These are phyloP conservation scores for Aspergillus asperescens DNA, from an alignment of 495 filamentous ascomycete species.

Conservation along the genomic window DNA sequence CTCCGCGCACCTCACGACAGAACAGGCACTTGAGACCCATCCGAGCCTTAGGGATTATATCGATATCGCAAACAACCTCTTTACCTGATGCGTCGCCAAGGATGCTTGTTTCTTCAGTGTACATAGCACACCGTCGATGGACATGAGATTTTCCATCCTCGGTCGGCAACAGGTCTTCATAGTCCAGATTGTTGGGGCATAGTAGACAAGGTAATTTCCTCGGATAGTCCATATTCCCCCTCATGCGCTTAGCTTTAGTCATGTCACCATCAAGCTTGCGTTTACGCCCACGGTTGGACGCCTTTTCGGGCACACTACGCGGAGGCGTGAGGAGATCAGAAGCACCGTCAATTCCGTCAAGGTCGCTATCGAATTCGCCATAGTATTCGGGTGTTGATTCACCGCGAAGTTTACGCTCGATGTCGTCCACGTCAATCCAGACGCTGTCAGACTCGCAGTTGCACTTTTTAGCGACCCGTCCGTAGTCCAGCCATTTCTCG, in stretches of 20 bases:
- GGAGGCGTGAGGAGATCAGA: constrained; percentile 75
- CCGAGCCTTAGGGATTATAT: constrained; percentile 77
- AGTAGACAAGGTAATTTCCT: constrained; percentile 83
- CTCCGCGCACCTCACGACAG: constrained; percentile 87
- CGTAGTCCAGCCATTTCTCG: constrained; percentile 89
- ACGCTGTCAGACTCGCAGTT: constrained; percentile 94
- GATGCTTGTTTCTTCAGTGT: constrained; percentile 89
- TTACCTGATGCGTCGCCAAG: constrained; percentile 58
- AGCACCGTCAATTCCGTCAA: constrained; percentile 57
- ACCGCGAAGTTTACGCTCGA: constrained; percentile 88
- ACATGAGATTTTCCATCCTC: constrained; percentile 77
- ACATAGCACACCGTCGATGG: constrained; percentile 83
- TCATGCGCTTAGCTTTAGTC: constrained; percentile 68
- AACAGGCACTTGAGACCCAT: constrained; percentile 89
- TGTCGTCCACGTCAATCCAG: constrained; percentile 93
- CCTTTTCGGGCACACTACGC: constrained; percentile 61
- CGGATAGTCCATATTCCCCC: constrained; percentile 61
- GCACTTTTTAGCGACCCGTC: constrained; percentile 95
- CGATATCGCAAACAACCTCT: constrained; percentile 71
- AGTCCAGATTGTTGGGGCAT: constrained; percentile 87
- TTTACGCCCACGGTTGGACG: constrained; percentile 55
- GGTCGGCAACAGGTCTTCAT: constrained; percentile 76
- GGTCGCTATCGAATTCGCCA: constrained; percentile 62
- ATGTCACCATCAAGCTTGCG: constrained; percentile 56
- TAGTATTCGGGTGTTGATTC: constrained; percentile 87